Conservation (phyloP, 306 rosid genomes). For the Calophaca sinica region DNA sequence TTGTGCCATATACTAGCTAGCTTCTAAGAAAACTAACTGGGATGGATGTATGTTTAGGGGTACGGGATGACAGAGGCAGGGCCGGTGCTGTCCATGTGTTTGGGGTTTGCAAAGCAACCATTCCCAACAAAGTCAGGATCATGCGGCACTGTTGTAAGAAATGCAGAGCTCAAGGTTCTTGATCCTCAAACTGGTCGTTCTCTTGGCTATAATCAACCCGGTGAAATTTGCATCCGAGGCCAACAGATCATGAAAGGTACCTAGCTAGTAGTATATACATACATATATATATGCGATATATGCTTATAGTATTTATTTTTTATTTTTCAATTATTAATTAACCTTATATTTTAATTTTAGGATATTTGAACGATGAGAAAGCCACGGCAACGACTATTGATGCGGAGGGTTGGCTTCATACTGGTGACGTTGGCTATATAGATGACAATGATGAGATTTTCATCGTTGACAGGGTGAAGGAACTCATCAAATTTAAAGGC, state of each 20-base stretch:
- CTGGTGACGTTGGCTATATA: slow-evolving; percentile 85
- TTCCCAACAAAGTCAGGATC: slow-evolving; percentile 74
- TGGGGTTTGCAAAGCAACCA: slow-evolving; percentile 75
- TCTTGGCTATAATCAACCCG: slow-evolving; percentile 68
- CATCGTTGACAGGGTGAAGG: slow-evolving; percentile 89
- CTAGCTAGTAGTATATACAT: not conserved
- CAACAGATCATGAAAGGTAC: slow-evolving; percentile 85
- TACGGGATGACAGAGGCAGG: slow-evolving; percentile 99
- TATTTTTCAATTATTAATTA: too few relatives aligned
- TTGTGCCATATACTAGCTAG: not conserved
- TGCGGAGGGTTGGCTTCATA: slow-evolving; percentile 86
- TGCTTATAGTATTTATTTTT: too few relatives aligned
- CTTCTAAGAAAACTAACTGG: too few relatives aligned
- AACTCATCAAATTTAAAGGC: slow-evolving; percentile 92
- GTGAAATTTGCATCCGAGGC: slow-evolving; percentile 89
- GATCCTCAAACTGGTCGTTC: slow-evolving; percentile 72
- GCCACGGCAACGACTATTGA: slow-evolving; percentile 78
- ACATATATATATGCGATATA: not conserved
- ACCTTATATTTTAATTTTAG: slow-evolving; percentile 39
- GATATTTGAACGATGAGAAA: slow-evolving; percentile 69
- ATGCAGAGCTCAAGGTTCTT: slow-evolving; percentile 82
- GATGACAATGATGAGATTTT: slow-evolving; percentile 82
- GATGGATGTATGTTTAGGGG: slow-evolving; percentile 52
- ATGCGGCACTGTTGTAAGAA: slow-evolving; percentile 81
- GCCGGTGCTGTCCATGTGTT: slow-evolving; percentile 79